Conservation (phyloP, 73 alveolate species). For the Paramecium octaurelia region DNA sequence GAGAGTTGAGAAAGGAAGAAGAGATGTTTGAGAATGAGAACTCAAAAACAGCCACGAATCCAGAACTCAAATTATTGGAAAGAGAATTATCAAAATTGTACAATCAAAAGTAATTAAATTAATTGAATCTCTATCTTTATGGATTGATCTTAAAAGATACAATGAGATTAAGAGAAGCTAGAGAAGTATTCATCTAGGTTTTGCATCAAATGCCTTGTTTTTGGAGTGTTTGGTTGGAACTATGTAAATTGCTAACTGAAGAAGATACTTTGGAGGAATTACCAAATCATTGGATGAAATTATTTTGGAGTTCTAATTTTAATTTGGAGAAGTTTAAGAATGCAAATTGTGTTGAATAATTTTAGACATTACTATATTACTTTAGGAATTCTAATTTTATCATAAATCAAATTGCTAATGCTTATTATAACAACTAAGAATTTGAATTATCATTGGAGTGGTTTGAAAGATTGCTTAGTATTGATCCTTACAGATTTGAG, state of each 20-base stretch:
- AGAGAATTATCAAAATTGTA: conserved; percentile 64
- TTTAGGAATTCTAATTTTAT: conserved; percentile 82
- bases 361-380: conserved; percentile 70
- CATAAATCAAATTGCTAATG: conserved; percentile 85
- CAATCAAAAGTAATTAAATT: conserved; percentile 60
- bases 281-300: conserved; percentile 94
- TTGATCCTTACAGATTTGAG: conserved; percentile 95
- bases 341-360: conserved; percentile 78
- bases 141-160: conserved; percentile 90
- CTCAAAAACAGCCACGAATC: conserved; percentile 56
- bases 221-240: conserved; percentile 98
- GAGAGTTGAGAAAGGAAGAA: conserved; percentile 92
- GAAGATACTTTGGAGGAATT: conserved; percentile 73
- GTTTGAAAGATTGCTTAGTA: conserved; percentile 83
- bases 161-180: conserved; percentile 86
- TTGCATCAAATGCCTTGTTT: conserved; percentile 89
- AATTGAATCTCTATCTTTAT: conserved; percentile 81
- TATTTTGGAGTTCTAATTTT: conserved; percentile 86
- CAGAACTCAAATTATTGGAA: conserved; percentile 71
- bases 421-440: conserved; percentile 79
- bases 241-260: conserved; percentile 71
- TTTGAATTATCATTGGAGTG: conserved; percentile 87
- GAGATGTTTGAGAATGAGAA: conserved; percentile 83
- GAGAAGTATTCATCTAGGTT: conserved; percentile 81
- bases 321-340: conserved; percentile 86